Evolutionary conservation across 441 rosid species (phyloP), one percentile per base, ranked within the genome.

Genomic region (Metrosideros polymorpha): DNA sequence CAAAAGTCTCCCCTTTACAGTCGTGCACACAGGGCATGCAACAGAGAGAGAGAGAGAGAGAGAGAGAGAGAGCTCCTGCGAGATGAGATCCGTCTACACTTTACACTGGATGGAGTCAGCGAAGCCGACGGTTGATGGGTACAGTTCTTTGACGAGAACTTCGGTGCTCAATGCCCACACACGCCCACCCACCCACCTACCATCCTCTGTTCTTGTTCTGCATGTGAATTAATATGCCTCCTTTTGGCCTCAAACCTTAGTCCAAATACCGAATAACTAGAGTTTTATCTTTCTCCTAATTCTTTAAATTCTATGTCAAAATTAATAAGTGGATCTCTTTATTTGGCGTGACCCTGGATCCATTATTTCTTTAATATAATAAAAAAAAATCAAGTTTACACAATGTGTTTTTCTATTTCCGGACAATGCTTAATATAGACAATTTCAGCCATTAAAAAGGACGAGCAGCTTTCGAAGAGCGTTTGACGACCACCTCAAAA

Each of bases 391-490:
- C 35, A 29, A 59, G 35, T 59, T 6, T 6, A 17, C 6, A 29
- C 19, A 29, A 14, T 59, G 22, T 7, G 2, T 32, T 59, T 61
- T 30, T 61, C 1, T 3, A 15, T 61, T 61, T 59, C 17, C 17
- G 7, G 10, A 61, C 9, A 18, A 61, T 15, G 71, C 14, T 29
- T 61, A 1, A 29, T 14, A 61, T 14, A 14, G 0, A 0, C 18
- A 59, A 14, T 32, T 14, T 14, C 2, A 12, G 1, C 19, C 5
- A 0, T 45, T 12, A 29, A 59, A 59, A 6, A 4, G 17, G 32
- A n/a, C 0, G 4, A 61, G 0, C 6, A 3, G 0, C 32, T 29
- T 59, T 1, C 7, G 17, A 59, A 6, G 3, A 59, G 2, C 1
- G 5, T n/a, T 13, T n/a, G 19, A 4, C 15, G 51, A 12, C 2